phyloP scores from a whole-genome alignment of 2,329 filamentous ascomycete species.

The Aureobasidium vineae region DNA sequence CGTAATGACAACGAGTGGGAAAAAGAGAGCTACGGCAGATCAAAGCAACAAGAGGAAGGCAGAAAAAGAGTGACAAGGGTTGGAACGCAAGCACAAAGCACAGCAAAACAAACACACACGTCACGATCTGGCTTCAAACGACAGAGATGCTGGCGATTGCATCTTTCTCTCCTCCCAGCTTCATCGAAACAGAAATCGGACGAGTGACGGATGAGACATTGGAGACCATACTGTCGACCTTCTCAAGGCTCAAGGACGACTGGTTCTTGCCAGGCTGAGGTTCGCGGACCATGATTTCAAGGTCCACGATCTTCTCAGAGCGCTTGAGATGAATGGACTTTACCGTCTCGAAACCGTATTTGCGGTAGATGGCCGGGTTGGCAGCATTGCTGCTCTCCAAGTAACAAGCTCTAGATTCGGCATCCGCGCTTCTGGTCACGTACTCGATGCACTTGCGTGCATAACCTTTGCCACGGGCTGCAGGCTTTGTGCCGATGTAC shows the following conservation, averaged over 20 bases:
- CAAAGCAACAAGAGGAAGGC: neutral
- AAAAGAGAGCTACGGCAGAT: neutral
- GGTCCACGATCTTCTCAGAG: conserved; percentile 57
- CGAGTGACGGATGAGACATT: neutral
- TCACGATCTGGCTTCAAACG: conserved; percentile 3
- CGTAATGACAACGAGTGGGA: neutral
- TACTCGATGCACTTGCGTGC: conserved; percentile 68
- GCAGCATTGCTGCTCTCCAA: conserved; percentile 70
- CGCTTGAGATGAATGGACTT: conserved; percentile 61
- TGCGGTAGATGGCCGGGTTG: conserved; percentile 71
- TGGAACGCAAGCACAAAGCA: neutral
- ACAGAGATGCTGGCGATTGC: conserved; percentile 11
- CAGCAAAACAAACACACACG: conserved; percentile 2
- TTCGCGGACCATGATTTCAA: conserved; percentile 82
- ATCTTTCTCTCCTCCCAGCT: conserved; percentile 19
- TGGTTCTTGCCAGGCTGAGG: conserved; percentile 42
- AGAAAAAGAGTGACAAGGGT: conserved; percentile 16
- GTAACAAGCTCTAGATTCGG: conserved; percentile 66
- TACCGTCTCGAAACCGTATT: conserved; percentile 68
- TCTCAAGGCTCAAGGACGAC: conserved; percentile 19
- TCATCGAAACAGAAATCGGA: conserved; percentile 14
- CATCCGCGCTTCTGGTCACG: conserved; percentile 67
- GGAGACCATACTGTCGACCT: conserved; percentile 23
- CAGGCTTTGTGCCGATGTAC: conserved; percentile 74
- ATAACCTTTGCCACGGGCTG: conserved; percentile 69